Evolutionary conservation across 352 stramenopile genomes (phyloP).

Genomic region (Phytophthora macrochlamydospora): DNA sequence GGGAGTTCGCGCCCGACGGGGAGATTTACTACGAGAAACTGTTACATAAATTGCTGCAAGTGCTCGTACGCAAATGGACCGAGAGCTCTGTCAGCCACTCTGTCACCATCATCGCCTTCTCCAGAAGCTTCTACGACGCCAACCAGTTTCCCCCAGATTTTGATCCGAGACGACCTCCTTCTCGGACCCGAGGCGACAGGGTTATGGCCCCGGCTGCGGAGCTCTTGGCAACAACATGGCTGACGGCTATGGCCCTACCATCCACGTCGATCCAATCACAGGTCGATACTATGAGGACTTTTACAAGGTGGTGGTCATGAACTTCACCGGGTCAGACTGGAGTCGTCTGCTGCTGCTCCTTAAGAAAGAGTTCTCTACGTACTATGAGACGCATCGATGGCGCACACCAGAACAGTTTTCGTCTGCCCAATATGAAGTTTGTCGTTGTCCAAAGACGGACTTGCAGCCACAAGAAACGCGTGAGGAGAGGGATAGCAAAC

Average conservation of each 20-base stretch:
- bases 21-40: constrained; percentile 94
- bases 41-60: constrained; percentile 73
- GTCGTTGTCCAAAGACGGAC: constrained; percentile 22
- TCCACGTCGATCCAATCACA: constrained; percentile 62
- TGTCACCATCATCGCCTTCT: constrained; percentile 93
- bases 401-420: constrained; percentile 55
- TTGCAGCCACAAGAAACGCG: background rate
- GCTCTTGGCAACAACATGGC: constrained; percentile 34
- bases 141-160: constrained; percentile 69
- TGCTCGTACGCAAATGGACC: constrained; percentile 87
- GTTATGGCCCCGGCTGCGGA: constrained; percentile 42
- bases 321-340: constrained; percentile 93
- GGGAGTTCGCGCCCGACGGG: constrained; percentile 88
- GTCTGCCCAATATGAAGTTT: constrained; percentile 62
- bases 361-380: constrained; percentile 95
- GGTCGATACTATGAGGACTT: constrained; percentile 79
- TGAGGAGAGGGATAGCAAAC: too few species aligned
- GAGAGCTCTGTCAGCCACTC: constrained; percentile 88
- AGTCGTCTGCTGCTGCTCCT: constrained; percentile 89
- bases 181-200: constrained; percentile 49
- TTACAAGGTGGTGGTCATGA: constrained; percentile 85
- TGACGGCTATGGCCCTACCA: constrained; percentile 53
- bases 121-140: constrained; percentile 84
- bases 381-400: constrained; percentile 84
- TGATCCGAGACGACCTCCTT: constrained; percentile 51